Evolutionary conservation across 768 basidiomycete species (phyloP).

Genomic region (Rhodocollybia butyracea): DNA sequence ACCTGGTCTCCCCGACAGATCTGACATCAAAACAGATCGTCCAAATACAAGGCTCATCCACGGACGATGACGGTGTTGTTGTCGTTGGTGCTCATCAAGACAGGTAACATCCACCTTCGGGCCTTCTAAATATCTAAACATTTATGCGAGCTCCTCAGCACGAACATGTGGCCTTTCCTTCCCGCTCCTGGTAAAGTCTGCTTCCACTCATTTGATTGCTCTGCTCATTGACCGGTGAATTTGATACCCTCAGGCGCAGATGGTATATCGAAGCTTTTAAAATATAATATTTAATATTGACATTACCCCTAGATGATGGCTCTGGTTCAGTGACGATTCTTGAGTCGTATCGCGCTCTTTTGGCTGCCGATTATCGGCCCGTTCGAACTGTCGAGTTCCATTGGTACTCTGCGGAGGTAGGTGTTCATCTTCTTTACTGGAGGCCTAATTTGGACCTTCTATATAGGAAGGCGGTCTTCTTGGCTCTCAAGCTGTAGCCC

Average conservation of each 20-base stretch:
- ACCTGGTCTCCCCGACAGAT: not conserved
- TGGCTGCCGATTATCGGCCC: constrained; percentile 67
- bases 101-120: constrained; percentile 39
- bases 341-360: constrained; percentile 70
- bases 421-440: constrained; percentile 13
- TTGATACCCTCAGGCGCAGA: constrained; percentile 40
- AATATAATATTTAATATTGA: constrained; percentile 16
- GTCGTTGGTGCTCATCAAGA: constrained; percentile 83
- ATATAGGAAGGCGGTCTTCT: constrained; percentile 76
- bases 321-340: constrained; percentile 60
- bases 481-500: constrained; percentile 87
- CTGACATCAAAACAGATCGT: constrained; percentile 49
- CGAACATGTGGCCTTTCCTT: constrained; percentile 75
- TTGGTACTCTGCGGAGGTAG: constrained; percentile 80
- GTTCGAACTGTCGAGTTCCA: constrained; percentile 71
- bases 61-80: constrained; percentile 57
- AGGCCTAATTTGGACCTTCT: not conserved
- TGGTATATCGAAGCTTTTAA: constrained; percentile 29
- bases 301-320: constrained; percentile 57
- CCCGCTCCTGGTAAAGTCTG: constrained; percentile 64
- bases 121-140: not conserved
- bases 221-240: constrained; percentile 21
- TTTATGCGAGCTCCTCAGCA: constrained; percentile 33
- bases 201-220: constrained; percentile 18
- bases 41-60: constrained; percentile 70